Evolutionary conservation across 1,284 basidiomycete genomes (phyloP), one percentile per base, ranked within the genome.

Genomic region (Ustilago cynodontis): DNA sequence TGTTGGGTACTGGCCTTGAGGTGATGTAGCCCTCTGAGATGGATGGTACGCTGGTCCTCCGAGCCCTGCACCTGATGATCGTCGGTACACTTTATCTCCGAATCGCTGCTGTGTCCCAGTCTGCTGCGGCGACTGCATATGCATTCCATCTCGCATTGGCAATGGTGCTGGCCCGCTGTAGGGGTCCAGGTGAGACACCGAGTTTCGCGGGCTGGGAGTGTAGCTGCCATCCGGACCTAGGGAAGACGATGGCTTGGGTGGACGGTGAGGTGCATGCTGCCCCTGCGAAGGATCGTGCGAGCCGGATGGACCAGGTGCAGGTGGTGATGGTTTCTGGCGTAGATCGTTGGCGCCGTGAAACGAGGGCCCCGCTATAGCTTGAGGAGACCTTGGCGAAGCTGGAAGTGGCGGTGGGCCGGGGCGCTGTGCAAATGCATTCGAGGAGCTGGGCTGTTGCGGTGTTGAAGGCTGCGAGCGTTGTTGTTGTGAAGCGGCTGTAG

Each of bases 401-500:
- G 79, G 67, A 39, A 77, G 56, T 14, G 62, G 64, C 10, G 61
- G 64, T 22, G 55, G 61, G 18, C 60, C 61, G 2, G 37, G 35
- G 16, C 37, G 51, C 35, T 64, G 68, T 29, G 45, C 57, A 13
- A 62, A 35, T 2, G 55, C 4, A 22, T 51, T 66, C 3, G 62
- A 71, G 5, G 57, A 47, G 31, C 56, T 60, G 2, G 52, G 33
- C 6, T 56, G 60, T 87, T 70, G 50, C 71, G 52, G 59, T 64
- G 54, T 59, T 22, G 55, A 72, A 18, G 43, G 77, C 37, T 39
- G 78, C 29, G 24, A 82, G 43, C 29, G 82, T 51, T 51, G 80
- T 37, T 59, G 74, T n/a, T 56, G 24, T 14, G 51, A 61, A 24
- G 64, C 64, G 33, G 64, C 53, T 2, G 65, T 64, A 20, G 70